Evolutionary conservation across 1,284 basidiomycete genomes (phyloP).

Genomic region (Puccinia hordei): DNA sequence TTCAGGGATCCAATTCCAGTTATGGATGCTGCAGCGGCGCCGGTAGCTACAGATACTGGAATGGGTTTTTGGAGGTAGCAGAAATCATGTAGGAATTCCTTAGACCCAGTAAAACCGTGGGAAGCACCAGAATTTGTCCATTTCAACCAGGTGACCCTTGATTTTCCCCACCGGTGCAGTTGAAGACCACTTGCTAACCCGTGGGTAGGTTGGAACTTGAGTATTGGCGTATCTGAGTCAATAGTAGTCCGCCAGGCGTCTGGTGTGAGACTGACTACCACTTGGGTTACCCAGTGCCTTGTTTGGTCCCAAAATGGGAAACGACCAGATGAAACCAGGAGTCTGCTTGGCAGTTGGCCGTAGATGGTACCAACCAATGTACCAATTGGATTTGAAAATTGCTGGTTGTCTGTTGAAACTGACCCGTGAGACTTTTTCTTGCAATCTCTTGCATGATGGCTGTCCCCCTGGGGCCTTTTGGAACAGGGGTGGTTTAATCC

Average conservation of each 20-base stretch:
- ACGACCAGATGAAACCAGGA: too few relatives aligned
- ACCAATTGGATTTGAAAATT: not conserved
- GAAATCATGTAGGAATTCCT: not conserved
- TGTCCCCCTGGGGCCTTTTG: too few relatives aligned
- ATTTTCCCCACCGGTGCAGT: not conserved
- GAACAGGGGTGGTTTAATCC: too few relatives aligned
- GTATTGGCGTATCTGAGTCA: not conserved
- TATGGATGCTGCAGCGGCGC: not conserved
- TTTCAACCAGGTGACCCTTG: not conserved
- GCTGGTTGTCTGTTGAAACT: not conserved
- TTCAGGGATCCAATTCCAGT: not conserved
- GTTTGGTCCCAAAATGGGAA: not conserved
- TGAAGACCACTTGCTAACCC: too few relatives aligned
- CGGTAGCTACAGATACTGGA: conserved; percentile 3
- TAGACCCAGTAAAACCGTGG: conserved; percentile 10
- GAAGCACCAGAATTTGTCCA: not conserved
- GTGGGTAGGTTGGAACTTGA: too few relatives aligned
- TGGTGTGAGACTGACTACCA: not conserved
- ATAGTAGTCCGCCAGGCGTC: not conserved
- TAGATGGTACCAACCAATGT: not conserved
- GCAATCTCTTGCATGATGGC: not conserved
- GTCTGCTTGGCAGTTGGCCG: not conserved
- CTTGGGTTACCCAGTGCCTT: not conserved
- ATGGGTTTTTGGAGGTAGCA: not conserved
- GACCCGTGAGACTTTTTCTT: not conserved